Evolutionary conservation across 768 basidiomycete genomes (phyloP).

Genomic region (Gloeopeniophorella convolvens): DNA sequence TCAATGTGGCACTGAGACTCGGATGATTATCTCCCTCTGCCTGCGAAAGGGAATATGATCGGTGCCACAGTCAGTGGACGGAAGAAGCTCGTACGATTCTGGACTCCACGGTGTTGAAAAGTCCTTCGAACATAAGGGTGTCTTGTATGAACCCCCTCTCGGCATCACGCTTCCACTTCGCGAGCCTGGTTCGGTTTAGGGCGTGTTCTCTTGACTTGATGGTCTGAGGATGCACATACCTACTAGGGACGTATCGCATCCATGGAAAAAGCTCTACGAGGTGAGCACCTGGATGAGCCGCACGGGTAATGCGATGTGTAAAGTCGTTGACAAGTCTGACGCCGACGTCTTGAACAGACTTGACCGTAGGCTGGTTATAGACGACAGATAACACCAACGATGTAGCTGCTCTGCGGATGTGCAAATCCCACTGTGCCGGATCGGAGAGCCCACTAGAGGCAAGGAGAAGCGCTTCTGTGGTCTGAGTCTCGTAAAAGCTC

Average conservation of each 20-base stretch:
- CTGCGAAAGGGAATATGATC: neutral
- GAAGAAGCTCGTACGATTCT: conserved; percentile 1
- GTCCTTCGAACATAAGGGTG: conserved; percentile 12
- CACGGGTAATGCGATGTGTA: conserved; percentile 27
- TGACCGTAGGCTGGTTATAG: conserved; percentile 22
- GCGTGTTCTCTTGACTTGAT: neutral
- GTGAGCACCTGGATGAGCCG: conserved; percentile 33
- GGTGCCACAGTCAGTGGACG: neutral
- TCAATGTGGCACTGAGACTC: conserved; percentile 11
- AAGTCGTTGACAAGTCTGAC: conserved; percentile 24
- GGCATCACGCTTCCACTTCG: conserved; percentile 15
- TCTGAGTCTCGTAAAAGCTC: conserved; percentile 26
- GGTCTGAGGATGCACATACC: neutral
- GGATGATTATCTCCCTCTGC: conserved; percentile 13
- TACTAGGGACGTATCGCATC: conserved; percentile 18
- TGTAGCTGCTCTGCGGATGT: conserved; percentile 27
- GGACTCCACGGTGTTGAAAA: conserved; percentile 8
- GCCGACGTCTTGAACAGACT: conserved; percentile 15
- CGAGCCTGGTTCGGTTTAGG: conserved; percentile 11
- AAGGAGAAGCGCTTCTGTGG: conserved; percentile 29
- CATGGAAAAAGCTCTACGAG: conserved; percentile 19
- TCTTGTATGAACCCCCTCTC: conserved; percentile 12
- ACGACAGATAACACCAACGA: conserved; percentile 27
- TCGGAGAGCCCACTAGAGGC: conserved; percentile 25
- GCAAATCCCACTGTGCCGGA: conserved; percentile 28